Evolutionary conservation across 805 yeast genomes (phyloP).

Genomic region (Candida jianshihensis): DNA sequence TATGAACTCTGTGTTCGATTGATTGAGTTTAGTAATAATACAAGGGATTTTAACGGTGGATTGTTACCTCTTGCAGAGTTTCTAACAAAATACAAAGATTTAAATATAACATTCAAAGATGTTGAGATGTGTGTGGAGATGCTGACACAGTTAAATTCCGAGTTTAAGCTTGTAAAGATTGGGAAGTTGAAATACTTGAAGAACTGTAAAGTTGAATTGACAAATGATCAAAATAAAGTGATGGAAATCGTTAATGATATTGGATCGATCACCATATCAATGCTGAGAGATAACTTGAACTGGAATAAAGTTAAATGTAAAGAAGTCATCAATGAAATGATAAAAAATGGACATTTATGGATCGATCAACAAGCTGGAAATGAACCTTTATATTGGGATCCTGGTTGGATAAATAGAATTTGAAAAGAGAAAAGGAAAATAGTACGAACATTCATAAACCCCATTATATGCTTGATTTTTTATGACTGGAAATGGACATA

Average conservation of each 20-base stretch:
- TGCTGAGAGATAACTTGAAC: slow-evolving; percentile 64
- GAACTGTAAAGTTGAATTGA: slow-evolving; percentile 56
- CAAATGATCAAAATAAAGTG: slow-evolving; percentile 61
- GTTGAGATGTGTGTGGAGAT: slow-evolving; percentile 47
- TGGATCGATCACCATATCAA: slow-evolving; percentile 62
- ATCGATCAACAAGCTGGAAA: not conserved
- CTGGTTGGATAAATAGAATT: too few relatives aligned
- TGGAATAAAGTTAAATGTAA: slow-evolving; percentile 66
- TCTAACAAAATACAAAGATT: slow-evolving; percentile 26
- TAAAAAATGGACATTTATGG: too few relatives aligned
- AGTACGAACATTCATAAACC: too few relatives aligned
- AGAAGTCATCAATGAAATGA: slow-evolving; percentile 28
- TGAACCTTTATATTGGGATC: too few relatives aligned
- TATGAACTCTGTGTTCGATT: slow-evolving; percentile 66
- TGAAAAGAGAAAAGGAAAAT: too few relatives aligned
- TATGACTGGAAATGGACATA: too few relatives aligned
- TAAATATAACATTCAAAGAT: slow-evolving; percentile 39
- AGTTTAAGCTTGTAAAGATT: slow-evolving; percentile 55
- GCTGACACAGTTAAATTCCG: slow-evolving; percentile 58
- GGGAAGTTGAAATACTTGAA: slow-evolving; percentile 44
- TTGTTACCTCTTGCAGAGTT: slow-evolving; percentile 57
- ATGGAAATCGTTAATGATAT: slow-evolving; percentile 70
- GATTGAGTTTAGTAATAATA: slow-evolving; percentile 67
- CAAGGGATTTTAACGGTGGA: slow-evolving; percentile 77
- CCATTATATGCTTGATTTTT: too few relatives aligned